Conservation (phyloP, 495 filamentous ascomycete species). For the Podospora bellae-mahoneyi region DNA sequence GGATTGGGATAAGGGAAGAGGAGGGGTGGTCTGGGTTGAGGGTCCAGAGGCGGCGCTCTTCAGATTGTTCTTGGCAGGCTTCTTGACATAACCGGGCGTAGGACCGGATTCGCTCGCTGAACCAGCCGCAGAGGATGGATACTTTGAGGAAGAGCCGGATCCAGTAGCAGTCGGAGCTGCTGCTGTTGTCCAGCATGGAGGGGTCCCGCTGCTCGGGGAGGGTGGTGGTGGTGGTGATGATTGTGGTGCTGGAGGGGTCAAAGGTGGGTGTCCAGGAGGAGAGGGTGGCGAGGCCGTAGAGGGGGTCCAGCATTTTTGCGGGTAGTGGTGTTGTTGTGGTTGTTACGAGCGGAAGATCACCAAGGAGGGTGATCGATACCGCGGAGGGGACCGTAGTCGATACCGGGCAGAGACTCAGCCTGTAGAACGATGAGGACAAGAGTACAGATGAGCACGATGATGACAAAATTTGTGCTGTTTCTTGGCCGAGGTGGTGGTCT, state of each 20-base stretch:
- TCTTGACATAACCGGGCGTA: constrained; percentile 16
- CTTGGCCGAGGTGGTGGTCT: background rate
- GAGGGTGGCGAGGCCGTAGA: constrained; percentile 6
- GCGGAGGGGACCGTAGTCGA: background rate
- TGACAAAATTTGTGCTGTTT: background rate
- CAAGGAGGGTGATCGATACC: background rate
- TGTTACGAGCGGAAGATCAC: background rate
- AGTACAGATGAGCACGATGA: background rate
- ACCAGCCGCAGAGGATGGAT: constrained; percentile 20
- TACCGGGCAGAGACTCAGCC: background rate
- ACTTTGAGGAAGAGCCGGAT: constrained; percentile 17
- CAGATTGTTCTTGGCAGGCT: constrained; percentile 12
- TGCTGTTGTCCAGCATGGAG: background rate
- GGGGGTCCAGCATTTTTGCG: constrained; percentile 3
- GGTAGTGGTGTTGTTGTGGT: background rate
- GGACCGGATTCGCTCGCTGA: constrained; percentile 13
- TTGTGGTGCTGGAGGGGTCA: constrained; percentile 1
- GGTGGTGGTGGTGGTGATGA: constrained; percentile 6
- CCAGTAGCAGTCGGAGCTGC: constrained; percentile 12
- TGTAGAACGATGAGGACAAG: background rate
- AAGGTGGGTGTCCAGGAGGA: constrained; percentile 11
- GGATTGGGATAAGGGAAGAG: background rate
- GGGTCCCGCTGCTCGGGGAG: background rate
- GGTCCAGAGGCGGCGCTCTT: constrained; percentile 13
- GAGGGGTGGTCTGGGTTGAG: background rate